Base-by-base conservation (phyloP, 169 alveolate genomes). In the Plasmodium vinckei region DNA sequence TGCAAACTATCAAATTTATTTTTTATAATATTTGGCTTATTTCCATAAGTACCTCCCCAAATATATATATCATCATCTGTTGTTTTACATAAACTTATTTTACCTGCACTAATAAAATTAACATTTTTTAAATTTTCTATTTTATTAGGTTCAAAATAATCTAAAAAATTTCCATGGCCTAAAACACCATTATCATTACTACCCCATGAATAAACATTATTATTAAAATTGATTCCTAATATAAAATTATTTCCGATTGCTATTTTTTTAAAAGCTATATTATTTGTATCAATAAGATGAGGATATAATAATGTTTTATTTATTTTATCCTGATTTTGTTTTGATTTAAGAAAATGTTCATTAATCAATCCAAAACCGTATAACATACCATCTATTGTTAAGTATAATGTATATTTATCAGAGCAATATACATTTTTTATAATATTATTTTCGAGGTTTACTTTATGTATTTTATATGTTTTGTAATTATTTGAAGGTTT, bases 351-450 rank as follows among this genome's bases (percentile, higher is more conserved):
- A n/a, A 79, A 25, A 67, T 79, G 54, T 59, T 79, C 82, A 60
- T 79, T 79, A 53, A 79, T 79, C 33, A 65, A 65, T 23, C 89
- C 89, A 44, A 79, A 65, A 23, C 89, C 89, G 5, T 79, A 79
- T 13, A 79, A 65, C 2, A 79, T n/a, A 9, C 89, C 89, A 25
- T 67, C 77, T 6, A 79, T 79, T 0, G 89, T 64, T 15, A 79
- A 60, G 13, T 65, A 79, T 13, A 79, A 33, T 0, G 89, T 79
- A n/a, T 53, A 79, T 15, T 56, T 79, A 13, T 79, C 82, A 23
- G 82, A 49, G n/a, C 63, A 33, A 60, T 79, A 79, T 21, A 54
- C 89, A 42, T 27, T 25, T 53, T 65, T 79, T 6, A 79, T 79
- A 25, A 79, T 79, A 44, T 79, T 65, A 42, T 65, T 79, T 54